A percentile compares a stretch with the other conserved stretches of the same genome.
Evolutionary conservation across 345 rosid genomes (phyloP).

Genomic region (Salix koriyanagi): DNA sequence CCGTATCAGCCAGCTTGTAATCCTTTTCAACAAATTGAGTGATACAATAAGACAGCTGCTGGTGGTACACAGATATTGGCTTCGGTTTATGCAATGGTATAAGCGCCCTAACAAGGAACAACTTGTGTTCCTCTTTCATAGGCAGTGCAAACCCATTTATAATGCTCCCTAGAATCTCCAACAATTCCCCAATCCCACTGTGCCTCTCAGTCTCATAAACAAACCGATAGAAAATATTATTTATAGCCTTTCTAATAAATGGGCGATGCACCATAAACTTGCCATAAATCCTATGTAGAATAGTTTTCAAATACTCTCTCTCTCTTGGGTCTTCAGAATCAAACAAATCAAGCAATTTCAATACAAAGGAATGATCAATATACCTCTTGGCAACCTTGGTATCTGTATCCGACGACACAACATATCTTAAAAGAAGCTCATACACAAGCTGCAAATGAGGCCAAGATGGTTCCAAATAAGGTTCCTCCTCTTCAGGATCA

Average conservation of each 20-base stretch:
- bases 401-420: slow-evolving; percentile 74
- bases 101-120: slow-evolving; percentile 82
- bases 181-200: slow-evolving; percentile 68
- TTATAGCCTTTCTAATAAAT: slow-evolving; percentile 73
- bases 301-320: slow-evolving; percentile 77
- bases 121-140: slow-evolving; percentile 90
- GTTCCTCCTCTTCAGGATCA: slow-evolving; percentile 87
- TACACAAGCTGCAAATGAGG: slow-evolving; percentile 86
- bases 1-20: slow-evolving; percentile 78
- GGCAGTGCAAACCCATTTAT: slow-evolving; percentile 92
- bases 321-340: slow-evolving; percentile 83
- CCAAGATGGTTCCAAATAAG: slow-evolving; percentile 81
- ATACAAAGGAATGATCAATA: slow-evolving; percentile 71
- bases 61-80: slow-evolving; percentile 58
- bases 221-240: slow-evolving; percentile 73
- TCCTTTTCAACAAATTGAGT: slow-evolving; percentile 92
- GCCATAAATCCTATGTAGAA: slow-evolving; percentile 85
- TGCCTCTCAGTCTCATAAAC: slow-evolving; percentile 89
- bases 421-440: slow-evolving; percentile 66
- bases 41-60: slow-evolving; percentile 79
- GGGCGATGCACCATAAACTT: slow-evolving; percentile 93
- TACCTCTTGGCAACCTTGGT: slow-evolving; percentile 74
- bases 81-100: slow-evolving; percentile 89
- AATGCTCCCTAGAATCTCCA: slow-evolving; percentile 89
- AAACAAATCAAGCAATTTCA: slow-evolving; percentile 71